Evolutionary conservation across 345 rosid genomes (phyloP), one percentile per base, ranked within the genome.

Genomic region (Erysimum cheiranthoides): DNA sequence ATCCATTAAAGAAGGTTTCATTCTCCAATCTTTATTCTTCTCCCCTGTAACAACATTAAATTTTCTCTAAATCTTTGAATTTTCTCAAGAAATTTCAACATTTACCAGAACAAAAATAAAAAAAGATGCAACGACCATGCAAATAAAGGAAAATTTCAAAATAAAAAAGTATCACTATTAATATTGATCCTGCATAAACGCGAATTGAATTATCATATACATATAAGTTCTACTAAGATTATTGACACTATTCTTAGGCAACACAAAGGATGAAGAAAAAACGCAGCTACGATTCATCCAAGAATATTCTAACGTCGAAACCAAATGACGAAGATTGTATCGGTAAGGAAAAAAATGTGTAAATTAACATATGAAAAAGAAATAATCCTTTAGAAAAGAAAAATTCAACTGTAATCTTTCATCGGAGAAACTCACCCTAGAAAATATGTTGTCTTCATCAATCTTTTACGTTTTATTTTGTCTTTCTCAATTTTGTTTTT

Each of bases 1-100:
- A 0, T 90, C 87, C 94, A 93, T 88, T 53, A 81, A 56, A 27
- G 87, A 74, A 32, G 53, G 43, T 6, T 39, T 77, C 67, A 66
- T 56, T 49, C 32, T 57, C n/a, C 14, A 9, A 16, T 36, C 31
- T 52, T 69, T 59, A n/a, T 56, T 47, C 8, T 45, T 66, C 61
- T 62, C 61, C 45, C 10, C 66, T 46, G 65, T 25, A 14, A 31
- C 43, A 70, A 56, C 2, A 28, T 62, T 61, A 6, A 1, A 46
- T n/a, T 54, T 40, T 45, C 3, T 61, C 32, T 34, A 10, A 27
- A 28, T 47, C 32, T 60, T 13, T 21, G 1, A 5, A 5, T 8
- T 18, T 57, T 8, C 28, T 34, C 49, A 45, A 2, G 12, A 27
- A 71, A 32, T 8, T 60, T 38, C 32, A 57, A 49, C 5, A 8